Evolutionary conservation across 176 grass and related monocot species (phyloP).

Genomic region (Aegilops umbellulata): DNA sequence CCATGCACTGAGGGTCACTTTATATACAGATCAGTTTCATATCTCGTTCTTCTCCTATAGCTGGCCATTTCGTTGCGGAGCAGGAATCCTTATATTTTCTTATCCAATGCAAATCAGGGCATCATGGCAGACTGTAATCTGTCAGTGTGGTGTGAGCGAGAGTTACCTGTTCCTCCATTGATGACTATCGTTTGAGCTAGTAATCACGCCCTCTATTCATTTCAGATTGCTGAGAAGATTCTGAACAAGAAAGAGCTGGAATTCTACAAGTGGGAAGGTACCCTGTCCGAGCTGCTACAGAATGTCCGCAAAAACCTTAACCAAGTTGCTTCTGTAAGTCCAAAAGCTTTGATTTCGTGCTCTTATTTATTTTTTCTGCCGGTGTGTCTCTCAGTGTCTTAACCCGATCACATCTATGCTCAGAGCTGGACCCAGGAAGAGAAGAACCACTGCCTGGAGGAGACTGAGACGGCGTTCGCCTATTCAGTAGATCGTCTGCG

Average conservation of each 20-base stretch:
- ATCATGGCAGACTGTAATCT: background rate
- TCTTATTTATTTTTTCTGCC: background rate
- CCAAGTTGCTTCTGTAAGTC: constrained; percentile 64
- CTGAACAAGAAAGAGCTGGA: constrained; percentile 89
- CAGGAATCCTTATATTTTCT: background rate
- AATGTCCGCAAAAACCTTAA: constrained; percentile 79
- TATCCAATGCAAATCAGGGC: background rate
- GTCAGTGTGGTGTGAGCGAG: background rate
- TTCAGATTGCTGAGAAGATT: constrained; percentile 84
- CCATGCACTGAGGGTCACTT: background rate
- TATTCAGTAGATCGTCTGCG: constrained; percentile 66
- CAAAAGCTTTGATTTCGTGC: background rate
- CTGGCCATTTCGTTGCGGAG: background rate
- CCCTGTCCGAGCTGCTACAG: constrained; percentile 79
- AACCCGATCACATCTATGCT: background rate
- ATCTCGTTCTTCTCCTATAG: background rate
- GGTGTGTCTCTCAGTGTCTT: background rate
- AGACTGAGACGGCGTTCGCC: constrained; percentile 78
- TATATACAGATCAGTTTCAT: background rate
- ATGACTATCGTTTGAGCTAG: background rate
- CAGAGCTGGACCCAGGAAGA: constrained; percentile 84
- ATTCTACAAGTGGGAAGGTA: constrained; percentile 93
- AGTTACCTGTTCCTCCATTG: background rate
- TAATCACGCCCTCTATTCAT: background rate
- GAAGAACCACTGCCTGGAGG: constrained; percentile 82